Evolutionary conservation across 306 rosid species (phyloP).

Genomic region (Amphicarpaea edgeworthii): DNA sequence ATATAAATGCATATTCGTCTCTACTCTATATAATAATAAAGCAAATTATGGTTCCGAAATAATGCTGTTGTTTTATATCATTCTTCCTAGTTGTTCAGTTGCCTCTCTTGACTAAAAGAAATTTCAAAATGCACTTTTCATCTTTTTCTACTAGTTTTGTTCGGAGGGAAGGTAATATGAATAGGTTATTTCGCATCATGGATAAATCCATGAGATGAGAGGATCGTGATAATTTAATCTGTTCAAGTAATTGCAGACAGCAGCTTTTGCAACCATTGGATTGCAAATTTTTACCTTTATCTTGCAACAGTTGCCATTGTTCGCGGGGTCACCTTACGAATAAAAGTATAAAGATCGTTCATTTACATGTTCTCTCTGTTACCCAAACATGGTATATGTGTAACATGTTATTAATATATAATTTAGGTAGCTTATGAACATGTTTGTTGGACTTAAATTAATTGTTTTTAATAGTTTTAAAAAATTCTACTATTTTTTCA

Average conservation of each 20-base stretch:
- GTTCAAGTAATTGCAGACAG: background rate
- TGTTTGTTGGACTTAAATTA: too few species aligned
- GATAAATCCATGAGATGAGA: too few species aligned
- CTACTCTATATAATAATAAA: background rate
- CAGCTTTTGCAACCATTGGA: too few species aligned
- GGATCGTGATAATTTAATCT: background rate
- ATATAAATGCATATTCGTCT: constrained; percentile 14
- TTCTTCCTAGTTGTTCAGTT: background rate
- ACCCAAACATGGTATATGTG: background rate
- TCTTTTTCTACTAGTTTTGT: background rate
- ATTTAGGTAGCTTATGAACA: background rate
- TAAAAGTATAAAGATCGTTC: background rate
- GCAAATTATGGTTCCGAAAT: background rate
- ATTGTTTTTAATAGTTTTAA: too few species aligned
- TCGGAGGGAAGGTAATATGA: background rate
- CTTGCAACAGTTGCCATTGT: too few species aligned
- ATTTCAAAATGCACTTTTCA: background rate
- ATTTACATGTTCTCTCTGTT: background rate
- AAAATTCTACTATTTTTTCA: background rate
- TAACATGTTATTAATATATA: background rate
- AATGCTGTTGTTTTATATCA: background rate
- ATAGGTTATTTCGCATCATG: background rate
- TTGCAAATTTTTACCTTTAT: too few species aligned
- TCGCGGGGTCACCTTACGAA: too few species aligned
- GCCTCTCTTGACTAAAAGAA: constrained; percentile 29